Conservation (phyloP, 345 rosid species). For the Euphorbia tirucalli region DNA sequence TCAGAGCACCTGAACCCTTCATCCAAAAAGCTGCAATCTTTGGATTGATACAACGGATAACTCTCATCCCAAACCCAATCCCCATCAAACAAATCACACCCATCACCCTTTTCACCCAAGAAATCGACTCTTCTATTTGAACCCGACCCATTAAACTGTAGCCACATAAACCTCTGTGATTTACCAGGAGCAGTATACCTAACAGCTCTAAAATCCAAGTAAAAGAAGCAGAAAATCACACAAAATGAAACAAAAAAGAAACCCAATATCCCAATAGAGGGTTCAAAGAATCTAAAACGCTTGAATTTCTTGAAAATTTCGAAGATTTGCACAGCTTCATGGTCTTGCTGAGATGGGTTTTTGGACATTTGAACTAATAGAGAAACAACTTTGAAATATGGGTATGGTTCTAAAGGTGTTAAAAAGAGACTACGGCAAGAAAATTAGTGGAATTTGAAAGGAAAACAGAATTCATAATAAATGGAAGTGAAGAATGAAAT, state of each 20-base stretch:
- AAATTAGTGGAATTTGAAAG: slow-evolving; percentile 19
- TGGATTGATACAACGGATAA: slow-evolving; percentile 81
- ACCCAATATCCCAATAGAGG: slow-evolving; percentile 62
- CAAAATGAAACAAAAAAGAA: slow-evolving; percentile 57
- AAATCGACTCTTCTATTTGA: slow-evolving; percentile 47
- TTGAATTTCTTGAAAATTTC: slow-evolving; percentile 56
- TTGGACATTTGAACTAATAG: slow-evolving; percentile 43
- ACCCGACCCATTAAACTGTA: slow-evolving; percentile 40
- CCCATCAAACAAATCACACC: slow-evolving; percentile 78
- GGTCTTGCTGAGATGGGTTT: slow-evolving; percentile 39
- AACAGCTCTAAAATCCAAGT: slow-evolving; percentile 58
- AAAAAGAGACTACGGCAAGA: too few species aligned
- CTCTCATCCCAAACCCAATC: slow-evolving; percentile 95
- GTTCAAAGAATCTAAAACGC: slow-evolving; percentile 63
- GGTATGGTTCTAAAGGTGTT: too few species aligned
- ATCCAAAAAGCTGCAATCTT: slow-evolving; percentile 79
- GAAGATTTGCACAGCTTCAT: slow-evolving; percentile 36
- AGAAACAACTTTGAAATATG: slow-evolving; percentile 29
- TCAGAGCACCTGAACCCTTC: slow-evolving; percentile 83
- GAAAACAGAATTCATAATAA: slow-evolving; percentile 29
- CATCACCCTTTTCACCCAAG: slow-evolving; percentile 49
- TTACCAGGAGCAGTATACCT: slow-evolving; percentile 44
- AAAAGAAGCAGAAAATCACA: slow-evolving; percentile 61
- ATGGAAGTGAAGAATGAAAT: slow-evolving; percentile 17
- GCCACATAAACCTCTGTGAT: slow-evolving; percentile 60